Percentiles rank a stretch among this genome's conserved stretches.
Evolutionary conservation across 1,284 basidiomycete genomes (phyloP).

Genomic region (Leucoagaricus sp.): DNA sequence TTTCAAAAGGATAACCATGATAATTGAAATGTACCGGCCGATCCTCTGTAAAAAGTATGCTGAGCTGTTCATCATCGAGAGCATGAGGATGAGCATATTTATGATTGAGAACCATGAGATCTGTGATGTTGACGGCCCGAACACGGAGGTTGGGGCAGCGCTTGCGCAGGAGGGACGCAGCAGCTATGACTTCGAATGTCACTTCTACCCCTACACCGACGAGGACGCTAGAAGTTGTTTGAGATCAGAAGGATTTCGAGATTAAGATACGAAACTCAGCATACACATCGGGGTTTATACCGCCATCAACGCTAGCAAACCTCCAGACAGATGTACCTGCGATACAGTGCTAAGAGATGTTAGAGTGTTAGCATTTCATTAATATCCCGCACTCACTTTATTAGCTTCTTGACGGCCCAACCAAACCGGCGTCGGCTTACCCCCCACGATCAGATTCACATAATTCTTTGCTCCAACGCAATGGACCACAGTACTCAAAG

Average conservation of each 20-base stretch:
- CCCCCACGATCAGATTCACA: slow-evolving; percentile 84
- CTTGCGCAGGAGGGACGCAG: slow-evolving; percentile 72
- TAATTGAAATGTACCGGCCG: slow-evolving; percentile 80
- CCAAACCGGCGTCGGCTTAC: slow-evolving; percentile 76
- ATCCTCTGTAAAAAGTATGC: slow-evolving; percentile 71
- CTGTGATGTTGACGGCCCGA: slow-evolving; percentile 81
- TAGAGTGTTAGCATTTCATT: slow-evolving; percentile 9
- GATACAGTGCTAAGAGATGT: slow-evolving; percentile 60
- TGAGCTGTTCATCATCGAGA: slow-evolving; percentile 63
- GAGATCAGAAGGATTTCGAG: background rate
- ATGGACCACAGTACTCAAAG: slow-evolving; percentile 79
- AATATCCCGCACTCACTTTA: slow-evolving; percentile 33
- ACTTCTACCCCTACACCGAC: slow-evolving; percentile 77
- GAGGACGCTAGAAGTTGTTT: slow-evolving; percentile 46
- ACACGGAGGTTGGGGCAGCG: slow-evolving; percentile 66
- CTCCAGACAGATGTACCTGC: slow-evolving; percentile 78
- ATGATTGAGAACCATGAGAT: slow-evolving; percentile 77
- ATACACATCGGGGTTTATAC: slow-evolving; percentile 66
- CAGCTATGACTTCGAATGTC: slow-evolving; percentile 78
- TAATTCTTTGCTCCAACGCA: slow-evolving; percentile 84
- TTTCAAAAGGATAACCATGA: slow-evolving; percentile 80
- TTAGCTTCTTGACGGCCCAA: slow-evolving; percentile 66
- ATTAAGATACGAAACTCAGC: slow-evolving; percentile 25
- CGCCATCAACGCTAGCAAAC: slow-evolving; percentile 70
- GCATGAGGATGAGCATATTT: slow-evolving; percentile 78